Evolutionary conservation across 208 protist genomes (phyloP).

Genomic region (Crithidia expoeki): DNA sequence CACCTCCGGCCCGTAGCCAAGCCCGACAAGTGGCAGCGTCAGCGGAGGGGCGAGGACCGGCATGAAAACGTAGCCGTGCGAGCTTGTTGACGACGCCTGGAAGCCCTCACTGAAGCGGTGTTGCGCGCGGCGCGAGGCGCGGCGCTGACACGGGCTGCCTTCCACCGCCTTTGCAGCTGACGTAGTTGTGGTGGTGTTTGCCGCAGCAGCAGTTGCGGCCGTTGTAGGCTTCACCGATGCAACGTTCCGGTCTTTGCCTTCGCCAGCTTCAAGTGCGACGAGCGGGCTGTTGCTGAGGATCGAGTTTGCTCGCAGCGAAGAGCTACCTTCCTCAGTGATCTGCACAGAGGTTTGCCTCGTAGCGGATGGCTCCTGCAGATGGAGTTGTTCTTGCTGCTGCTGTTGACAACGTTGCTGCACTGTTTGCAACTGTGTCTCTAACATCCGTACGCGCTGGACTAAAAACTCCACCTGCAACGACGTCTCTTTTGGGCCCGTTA

Average conservation of each 20-base stretch:
- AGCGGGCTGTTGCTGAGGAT: constrained; percentile 6
- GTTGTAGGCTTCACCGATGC: not conserved
- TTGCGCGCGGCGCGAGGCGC: constrained; percentile 10
- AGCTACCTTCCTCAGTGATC: not conserved
- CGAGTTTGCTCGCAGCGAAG: not conserved
- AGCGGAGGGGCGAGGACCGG: constrained; percentile 8
- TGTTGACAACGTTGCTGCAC: constrained; percentile 15
- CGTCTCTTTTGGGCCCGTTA: constrained; percentile 53
- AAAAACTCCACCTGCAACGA: constrained; percentile 75
- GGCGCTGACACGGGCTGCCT: not conserved
- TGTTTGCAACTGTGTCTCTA: constrained; percentile 35
- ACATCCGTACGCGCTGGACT: constrained; percentile 51
- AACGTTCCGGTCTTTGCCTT: not conserved
- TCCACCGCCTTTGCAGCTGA: not conserved
- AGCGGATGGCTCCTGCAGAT: not conserved
- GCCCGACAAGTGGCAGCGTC: constrained; percentile 51
- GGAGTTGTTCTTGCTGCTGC: constrained; percentile 11
- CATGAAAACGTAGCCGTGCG: not conserved
- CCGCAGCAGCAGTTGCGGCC: not conserved
- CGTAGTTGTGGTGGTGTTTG: not conserved
- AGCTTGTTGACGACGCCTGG: not conserved
- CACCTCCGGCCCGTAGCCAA: constrained; percentile 37
- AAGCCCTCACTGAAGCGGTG: constrained; percentile 10
- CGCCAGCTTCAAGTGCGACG: not conserved
- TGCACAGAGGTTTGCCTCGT: constrained; percentile 1